A percentile compares a stretch with the other conserved stretches of the same genome.
Evolutionary conservation across 108 stramenopile genomes (phyloP).

Genomic region (Pseudonitzschia multiseries): DNA sequence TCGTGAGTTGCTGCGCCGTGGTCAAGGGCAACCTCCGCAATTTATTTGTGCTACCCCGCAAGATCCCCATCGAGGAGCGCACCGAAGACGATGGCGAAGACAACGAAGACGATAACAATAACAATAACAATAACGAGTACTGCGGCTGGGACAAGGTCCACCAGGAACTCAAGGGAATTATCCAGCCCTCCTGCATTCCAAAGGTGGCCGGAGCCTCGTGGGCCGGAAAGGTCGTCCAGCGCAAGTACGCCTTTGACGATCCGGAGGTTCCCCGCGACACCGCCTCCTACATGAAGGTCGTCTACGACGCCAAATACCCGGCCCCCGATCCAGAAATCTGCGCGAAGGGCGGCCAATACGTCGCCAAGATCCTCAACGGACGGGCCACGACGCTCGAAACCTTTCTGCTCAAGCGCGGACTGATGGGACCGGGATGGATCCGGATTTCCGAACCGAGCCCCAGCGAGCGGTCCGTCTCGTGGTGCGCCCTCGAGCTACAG

Average conservation of each 20-base stretch:
- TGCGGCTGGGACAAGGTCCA: slow-evolving; percentile 78
- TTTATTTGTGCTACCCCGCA: slow-evolving; percentile 94
- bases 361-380: slow-evolving; percentile 89
- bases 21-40: slow-evolving; percentile 83
- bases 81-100: slow-evolving; percentile 16
- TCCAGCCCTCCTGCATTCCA: slow-evolving; percentile 82
- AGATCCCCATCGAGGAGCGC: too few relatives aligned
- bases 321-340: slow-evolving; percentile 67
- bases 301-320: slow-evolving; percentile 90
- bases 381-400: slow-evolving; percentile 86
- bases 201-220: slow-evolving; percentile 68
- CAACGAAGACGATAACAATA: too few relatives aligned
- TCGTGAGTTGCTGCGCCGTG: slow-evolving; percentile 83
- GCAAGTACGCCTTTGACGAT: slow-evolving; percentile 96
- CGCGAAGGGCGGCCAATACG: slow-evolving; percentile 71
- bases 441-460: slow-evolving; percentile 69
- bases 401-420: slow-evolving; percentile 93
- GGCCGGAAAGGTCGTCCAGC: slow-evolving; percentile 85
- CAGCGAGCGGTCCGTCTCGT: slow-evolving; percentile 50
- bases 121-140: too few relatives aligned
- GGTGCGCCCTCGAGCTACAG: slow-evolving; percentile 90
- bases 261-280: slow-evolving; percentile 84
- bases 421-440: slow-evolving; percentile 99
- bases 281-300: slow-evolving; percentile 94
- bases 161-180: slow-evolving; percentile 64